These are phyloP conservation scores for Colletotrichum sp. DNA, from an alignment of 2,329 filamentous ascomycete genomes.

Conservation along the genomic window DNA sequence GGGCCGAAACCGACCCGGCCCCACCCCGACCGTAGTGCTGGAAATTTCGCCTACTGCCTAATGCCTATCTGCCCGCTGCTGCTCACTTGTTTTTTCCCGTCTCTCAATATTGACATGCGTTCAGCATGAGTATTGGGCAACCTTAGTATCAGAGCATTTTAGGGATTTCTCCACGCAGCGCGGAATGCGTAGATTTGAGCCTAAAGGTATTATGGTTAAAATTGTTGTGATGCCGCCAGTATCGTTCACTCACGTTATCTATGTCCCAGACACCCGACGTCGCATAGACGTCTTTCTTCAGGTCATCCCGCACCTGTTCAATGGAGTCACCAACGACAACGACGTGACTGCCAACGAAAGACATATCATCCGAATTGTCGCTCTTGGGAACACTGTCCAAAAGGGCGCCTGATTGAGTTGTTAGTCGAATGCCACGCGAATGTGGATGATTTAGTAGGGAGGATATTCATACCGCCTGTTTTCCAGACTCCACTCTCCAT, in stretches of 20 bases:
- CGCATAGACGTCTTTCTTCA: neutral
- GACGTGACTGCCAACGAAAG: neutral
- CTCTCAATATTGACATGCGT: neutral
- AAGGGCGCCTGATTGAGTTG: neutral
- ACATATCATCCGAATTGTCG: neutral
- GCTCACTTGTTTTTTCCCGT: fast-evolving
- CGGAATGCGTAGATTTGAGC: neutral
- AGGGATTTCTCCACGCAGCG: neutral
- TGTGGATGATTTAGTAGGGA: neutral
- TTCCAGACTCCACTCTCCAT: neutral
- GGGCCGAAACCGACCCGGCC: neutral
- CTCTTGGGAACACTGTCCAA: neutral
- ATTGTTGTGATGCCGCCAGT: neutral
- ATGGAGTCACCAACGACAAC: neutral
- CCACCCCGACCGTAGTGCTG: neutral
- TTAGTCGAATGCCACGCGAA: neutral
- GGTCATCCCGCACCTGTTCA: neutral
- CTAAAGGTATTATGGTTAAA: neutral
- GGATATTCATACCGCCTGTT: neutral
- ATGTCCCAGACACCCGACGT: neutral
- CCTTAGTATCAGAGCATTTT: neutral
- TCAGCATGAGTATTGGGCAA: neutral
- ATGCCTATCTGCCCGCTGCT: neutral
- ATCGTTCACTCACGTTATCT: neutral
- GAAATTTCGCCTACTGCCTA: neutral